A percentile compares a stretch with the other conserved stretches of the same genome.
These are phyloP conservation scores for Blastobotrys malaysiensis DNA, from an alignment of 1,139 yeast species.

Conservation along the genomic window DNA sequence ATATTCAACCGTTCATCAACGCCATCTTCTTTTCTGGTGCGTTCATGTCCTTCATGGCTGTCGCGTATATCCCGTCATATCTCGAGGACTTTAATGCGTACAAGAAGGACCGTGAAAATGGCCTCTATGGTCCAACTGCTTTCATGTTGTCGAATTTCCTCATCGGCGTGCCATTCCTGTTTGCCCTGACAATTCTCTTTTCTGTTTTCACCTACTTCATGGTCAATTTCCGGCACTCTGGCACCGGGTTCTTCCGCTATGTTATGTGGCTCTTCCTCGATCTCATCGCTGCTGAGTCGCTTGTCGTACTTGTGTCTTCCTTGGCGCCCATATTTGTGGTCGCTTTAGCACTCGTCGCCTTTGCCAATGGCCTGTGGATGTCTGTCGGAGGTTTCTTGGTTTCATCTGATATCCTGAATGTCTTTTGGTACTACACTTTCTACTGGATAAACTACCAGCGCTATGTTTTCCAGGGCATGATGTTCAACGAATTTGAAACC, in stretches of 20 bases:
- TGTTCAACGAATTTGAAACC: constrained; percentile 37
- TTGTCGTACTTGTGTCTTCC: constrained; percentile 37
- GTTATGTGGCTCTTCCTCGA: constrained; percentile 39
- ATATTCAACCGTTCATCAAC: constrained; percentile 38
- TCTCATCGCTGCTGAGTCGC: constrained; percentile 40
- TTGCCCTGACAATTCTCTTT: constrained; percentile 34
- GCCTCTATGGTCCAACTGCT: constrained; percentile 38
- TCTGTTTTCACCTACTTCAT: constrained; percentile 37
- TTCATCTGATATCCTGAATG: constrained; percentile 34
- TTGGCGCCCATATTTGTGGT: constrained; percentile 38
- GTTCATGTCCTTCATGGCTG: constrained; percentile 43
- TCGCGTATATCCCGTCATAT: constrained; percentile 41
- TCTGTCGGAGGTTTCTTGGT: constrained; percentile 42
- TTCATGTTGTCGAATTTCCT: constrained; percentile 36
- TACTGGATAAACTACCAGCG: constrained; percentile 41
- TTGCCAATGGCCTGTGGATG: constrained; percentile 43
- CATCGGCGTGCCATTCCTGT: constrained; percentile 39
- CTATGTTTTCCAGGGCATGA: constrained; percentile 42
- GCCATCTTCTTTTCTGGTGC: constrained; percentile 43
- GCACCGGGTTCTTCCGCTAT: constrained; percentile 34
- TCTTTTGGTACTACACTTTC: constrained; percentile 40
- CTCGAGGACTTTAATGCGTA: constrained; percentile 36
- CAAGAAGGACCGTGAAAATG: constrained; percentile 35
- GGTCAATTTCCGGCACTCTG: constrained; percentile 32
- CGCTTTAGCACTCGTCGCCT: constrained; percentile 39